These are phyloP conservation scores for Amanita pseudoporphyria DNA, from an alignment of 768 basidiomycete species.

Conservation along the genomic window DNA sequence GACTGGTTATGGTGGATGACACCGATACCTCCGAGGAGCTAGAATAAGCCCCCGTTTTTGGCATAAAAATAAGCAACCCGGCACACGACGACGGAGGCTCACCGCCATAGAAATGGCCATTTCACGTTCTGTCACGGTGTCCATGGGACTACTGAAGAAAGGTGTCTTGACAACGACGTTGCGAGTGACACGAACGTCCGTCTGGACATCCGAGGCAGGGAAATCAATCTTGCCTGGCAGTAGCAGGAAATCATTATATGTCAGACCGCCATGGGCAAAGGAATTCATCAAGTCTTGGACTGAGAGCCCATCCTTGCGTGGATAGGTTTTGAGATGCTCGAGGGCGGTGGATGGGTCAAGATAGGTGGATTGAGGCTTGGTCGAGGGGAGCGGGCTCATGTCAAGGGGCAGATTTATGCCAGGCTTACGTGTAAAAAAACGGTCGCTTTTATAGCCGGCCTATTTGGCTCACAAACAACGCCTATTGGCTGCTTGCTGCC, in stretches of 20 bases:
- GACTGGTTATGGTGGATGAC: constrained; percentile 97
- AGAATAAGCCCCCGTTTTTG: too few relatives aligned
- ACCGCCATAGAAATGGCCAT: constrained; percentile 94
- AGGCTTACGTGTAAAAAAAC: neutral
- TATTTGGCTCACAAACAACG: constrained; percentile 1
- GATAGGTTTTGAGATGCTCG: constrained; percentile 65
- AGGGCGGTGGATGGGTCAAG: constrained; percentile 70
- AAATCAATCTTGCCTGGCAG: constrained; percentile 97
- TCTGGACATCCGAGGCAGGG: constrained; percentile 65
- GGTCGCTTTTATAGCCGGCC: neutral
- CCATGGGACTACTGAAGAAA: constrained; percentile 98
- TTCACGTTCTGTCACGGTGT: constrained; percentile 93
- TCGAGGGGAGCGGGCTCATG: too few relatives aligned
- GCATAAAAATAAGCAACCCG: too few relatives aligned
- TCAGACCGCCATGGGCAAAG: constrained; percentile 78
- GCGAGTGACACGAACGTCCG: constrained; percentile 82
- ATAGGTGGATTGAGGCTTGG: too few relatives aligned
- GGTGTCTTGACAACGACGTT: constrained; percentile 92
- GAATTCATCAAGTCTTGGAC: constrained; percentile 85
- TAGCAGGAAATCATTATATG: constrained; percentile 95
- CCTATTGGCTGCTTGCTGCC: neutral
- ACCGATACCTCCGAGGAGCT: constrained; percentile 93
- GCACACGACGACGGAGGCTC: constrained; percentile 30
- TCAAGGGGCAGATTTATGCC: constrained; percentile 7
- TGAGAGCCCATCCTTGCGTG: constrained; percentile 72